These are phyloP conservation scores for Cyanidiococcus yangmingshanensis DNA, from an alignment of 23 red algal genomes.

Conservation along the genomic window DNA sequence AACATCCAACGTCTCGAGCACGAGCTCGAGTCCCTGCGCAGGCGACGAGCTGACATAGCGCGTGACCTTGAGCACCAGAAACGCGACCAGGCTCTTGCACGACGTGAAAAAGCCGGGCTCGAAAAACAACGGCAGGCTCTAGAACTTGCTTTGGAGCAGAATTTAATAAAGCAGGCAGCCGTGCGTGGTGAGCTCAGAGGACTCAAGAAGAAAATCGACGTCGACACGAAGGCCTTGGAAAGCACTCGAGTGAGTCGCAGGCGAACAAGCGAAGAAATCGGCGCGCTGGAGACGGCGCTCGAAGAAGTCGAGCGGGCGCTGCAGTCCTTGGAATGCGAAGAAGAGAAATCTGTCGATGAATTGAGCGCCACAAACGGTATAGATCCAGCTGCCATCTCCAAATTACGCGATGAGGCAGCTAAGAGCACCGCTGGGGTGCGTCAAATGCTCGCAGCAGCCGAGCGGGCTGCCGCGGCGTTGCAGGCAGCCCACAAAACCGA, in stretches of 20 bases:
- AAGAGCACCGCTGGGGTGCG: neutral
- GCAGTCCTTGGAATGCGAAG: neutral
- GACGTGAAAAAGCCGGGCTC: neutral
- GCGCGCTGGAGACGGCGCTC: slow-evolving; percentile 1
- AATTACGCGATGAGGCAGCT: neutral
- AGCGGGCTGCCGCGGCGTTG: slow-evolving; percentile 34
- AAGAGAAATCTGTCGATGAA: neutral
- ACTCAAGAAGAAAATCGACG: neutral
- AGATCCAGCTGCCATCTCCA: neutral
- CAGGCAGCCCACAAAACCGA: slow-evolving; percentile 34
- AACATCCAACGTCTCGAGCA: slow-evolving; percentile 28
- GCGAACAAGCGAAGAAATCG: neutral
- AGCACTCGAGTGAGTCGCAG: neutral
- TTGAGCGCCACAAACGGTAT: neutral
- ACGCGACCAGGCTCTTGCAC: neutral
- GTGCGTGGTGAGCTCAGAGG: neutral
- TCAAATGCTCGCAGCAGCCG: slow-evolving; percentile 35
- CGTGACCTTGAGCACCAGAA: slow-evolving; percentile 4
- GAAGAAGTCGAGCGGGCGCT: neutral
- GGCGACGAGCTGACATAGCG: neutral
- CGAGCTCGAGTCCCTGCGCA: slow-evolving; percentile 10
- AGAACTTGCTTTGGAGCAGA: neutral
- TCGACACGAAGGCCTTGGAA: neutral
- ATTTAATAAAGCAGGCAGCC: neutral
- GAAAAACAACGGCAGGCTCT: neutral